A percentile compares a stretch with the other conserved stretches of the same genome.
Evolutionary conservation across 108 stramenopile genomes (phyloP).

Genomic region (Skeletonema menzelii): DNA sequence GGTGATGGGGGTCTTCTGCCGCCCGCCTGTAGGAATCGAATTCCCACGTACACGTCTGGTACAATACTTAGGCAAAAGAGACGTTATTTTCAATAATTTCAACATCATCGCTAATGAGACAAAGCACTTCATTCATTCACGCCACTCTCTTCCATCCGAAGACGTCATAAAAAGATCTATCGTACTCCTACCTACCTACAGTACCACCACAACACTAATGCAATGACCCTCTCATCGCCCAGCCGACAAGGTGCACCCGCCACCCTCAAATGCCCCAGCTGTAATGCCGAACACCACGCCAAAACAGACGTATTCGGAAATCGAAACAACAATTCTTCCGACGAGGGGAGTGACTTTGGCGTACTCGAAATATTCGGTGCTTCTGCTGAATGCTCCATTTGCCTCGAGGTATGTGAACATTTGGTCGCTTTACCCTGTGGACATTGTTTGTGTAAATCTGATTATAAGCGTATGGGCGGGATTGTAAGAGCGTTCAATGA

Average conservation of each 20-base stretch:
- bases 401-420: constrained; percentile 13
- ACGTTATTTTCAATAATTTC: too few species aligned
- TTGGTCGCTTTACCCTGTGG: constrained; percentile 32
- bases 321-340: neutral
- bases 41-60: too few species aligned
- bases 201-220: too few species aligned
- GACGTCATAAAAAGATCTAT: neutral
- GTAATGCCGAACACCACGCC: constrained; percentile 25
- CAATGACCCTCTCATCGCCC: neutral
- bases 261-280: constrained; percentile 30
- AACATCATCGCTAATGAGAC: too few species aligned
- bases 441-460: constrained; percentile 32
- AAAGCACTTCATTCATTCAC: too few species aligned
- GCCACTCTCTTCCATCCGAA: too few species aligned
- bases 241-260: neutral
- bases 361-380: constrained; percentile 29
- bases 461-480: constrained; percentile 31
- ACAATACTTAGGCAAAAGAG: too few species aligned
- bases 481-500: constrained; percentile 4
- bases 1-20: too few species aligned
- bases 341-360: constrained; percentile 14
- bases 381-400: constrained; percentile 29
- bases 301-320: constrained; percentile 42
- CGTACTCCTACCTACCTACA: neutral
- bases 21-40: too few species aligned